Evolutionary conservation across 768 basidiomycete species (phyloP), one percentile per base, ranked within the genome.

Genomic region (Pluteus cervinus): DNA sequence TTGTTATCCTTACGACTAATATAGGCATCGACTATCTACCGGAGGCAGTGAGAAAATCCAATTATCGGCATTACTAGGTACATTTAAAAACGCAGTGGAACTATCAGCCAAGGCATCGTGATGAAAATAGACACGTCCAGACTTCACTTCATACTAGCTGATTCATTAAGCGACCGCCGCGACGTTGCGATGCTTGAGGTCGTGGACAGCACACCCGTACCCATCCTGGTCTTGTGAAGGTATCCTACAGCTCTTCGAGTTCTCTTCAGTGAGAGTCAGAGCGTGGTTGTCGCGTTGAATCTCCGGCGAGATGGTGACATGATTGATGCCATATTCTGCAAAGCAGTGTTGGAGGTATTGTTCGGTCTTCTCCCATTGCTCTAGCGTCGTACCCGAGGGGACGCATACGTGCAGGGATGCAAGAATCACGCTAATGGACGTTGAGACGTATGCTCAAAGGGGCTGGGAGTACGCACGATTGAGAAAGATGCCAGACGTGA

Each of bases 31-130:
- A 30, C 61, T 98, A 6, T 90, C 92, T 1, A 81, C 92, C 0
- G 96, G 96, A 1, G 92, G 86, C 1, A 93, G 66, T 46, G 96
- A 99, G 60, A 97, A 91, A 53, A 79, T 99, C 37, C 96, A 98
- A 54, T 55, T 98, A 36, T 90, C 90, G 5, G 91, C 91, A 1
- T 60, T 99, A 43, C 65, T 98, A 4, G 92, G 86, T 3, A 86
- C 86, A 4, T 94, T 97, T 69, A 99, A 99, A 60, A 84, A 87
- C 44, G 79, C 88, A 1, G 86, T 96, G 5, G 89, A 94, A 53
- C 53, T 89, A 32, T 72, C 80, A 18, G 62, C 73, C 12, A 79
- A 73, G 40, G 49, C 47, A 21, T 36, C 43, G n/a, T n/a, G n/a
- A n/a, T n/a, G n/a, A n/a, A n/a, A n/a, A n/a, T n/a, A n/a, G n/a